Conservation (phyloP, 2,329 filamentous ascomycete species). For the Aspergillus novofumigatus region DNA sequence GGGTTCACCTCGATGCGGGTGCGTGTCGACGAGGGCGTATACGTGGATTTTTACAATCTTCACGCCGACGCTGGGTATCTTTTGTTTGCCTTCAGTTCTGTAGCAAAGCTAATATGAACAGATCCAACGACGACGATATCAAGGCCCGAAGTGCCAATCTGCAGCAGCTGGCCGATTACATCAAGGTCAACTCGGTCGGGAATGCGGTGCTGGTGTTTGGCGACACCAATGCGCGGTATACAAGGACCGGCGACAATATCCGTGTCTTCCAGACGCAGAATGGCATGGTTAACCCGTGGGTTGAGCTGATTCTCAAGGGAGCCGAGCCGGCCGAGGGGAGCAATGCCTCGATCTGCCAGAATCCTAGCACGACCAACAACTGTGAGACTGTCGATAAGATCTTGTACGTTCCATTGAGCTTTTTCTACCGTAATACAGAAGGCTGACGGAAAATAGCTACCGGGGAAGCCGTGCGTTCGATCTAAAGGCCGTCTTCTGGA, state of each 20-base stretch:
- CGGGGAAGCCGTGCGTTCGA: slow-evolving; percentile 42
- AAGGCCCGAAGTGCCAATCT: slow-evolving; percentile 57
- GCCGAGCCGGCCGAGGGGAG: slow-evolving; percentile 43
- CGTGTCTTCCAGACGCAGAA: slow-evolving; percentile 49
- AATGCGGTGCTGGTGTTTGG: slow-evolving; percentile 62
- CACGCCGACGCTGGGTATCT: slow-evolving; percentile 60
- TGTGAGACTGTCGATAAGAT: slow-evolving; percentile 68
- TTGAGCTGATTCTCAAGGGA: slow-evolving; percentile 51
- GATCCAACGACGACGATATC: slow-evolving; percentile 49
- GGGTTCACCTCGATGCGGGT: slow-evolving; percentile 65
- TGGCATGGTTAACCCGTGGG: slow-evolving; percentile 56
- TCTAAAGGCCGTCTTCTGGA: slow-evolving; percentile 43
- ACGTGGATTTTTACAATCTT: slow-evolving; percentile 62
- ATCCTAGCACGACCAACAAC: slow-evolving; percentile 50
- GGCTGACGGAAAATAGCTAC: slow-evolving; percentile 11
- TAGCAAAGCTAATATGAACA: background rate
- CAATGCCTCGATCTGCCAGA: slow-evolving; percentile 48
- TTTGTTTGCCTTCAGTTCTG: background rate
- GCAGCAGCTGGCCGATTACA: slow-evolving; percentile 56
- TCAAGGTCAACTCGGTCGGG: slow-evolving; percentile 52
- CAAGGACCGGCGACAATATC: slow-evolving; percentile 52
- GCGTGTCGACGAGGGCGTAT: slow-evolving; percentile 50
- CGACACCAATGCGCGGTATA: slow-evolving; percentile 64
- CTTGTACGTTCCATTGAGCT: slow-evolving; percentile 30
- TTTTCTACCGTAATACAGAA: too few relatives aligned